phyloP scores from a whole-genome alignment of 768 basidiomycete genomes.

The Mycena galericulata region DNA sequence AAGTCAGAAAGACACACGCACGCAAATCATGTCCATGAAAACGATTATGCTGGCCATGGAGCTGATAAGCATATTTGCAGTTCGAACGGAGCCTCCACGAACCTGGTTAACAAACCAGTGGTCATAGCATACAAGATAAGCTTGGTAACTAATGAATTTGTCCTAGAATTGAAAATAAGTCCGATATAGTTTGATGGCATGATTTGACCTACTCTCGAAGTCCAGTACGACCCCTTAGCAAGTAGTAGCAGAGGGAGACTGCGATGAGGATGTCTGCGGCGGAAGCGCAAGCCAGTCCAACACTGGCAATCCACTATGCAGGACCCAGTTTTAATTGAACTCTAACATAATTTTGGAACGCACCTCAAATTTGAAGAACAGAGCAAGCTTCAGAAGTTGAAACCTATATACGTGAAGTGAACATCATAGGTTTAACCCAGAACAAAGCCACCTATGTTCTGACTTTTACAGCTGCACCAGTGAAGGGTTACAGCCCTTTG shows the following conservation, averaged over 20 bases:
- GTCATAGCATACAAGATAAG: conserved; percentile 64
- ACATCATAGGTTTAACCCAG: neutral
- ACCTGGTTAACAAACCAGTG: conserved; percentile 56
- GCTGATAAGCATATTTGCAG: neutral
- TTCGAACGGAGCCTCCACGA: conserved; percentile 20
- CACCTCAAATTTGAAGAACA: conserved; percentile 14
- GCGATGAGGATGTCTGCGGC: conserved; percentile 18
- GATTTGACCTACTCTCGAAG: neutral
- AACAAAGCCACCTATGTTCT: neutral
- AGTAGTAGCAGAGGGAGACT: conserved; percentile 1
- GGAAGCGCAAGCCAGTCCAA: conserved; percentile 12
- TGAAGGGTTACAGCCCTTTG: too few species aligned
- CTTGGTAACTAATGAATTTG: conserved; percentile 57
- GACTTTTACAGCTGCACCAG: neutral
- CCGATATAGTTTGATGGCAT: neutral
- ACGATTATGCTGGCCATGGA: neutral
- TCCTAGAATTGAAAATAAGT: conserved; percentile 42
- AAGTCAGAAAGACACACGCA: neutral
- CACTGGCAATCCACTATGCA: conserved; percentile 12
- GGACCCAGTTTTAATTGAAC: neutral
- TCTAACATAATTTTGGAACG: neutral
- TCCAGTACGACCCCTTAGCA: conserved; percentile 9
- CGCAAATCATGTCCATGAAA: conserved; percentile 26
- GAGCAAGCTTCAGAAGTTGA: conserved; percentile 3
- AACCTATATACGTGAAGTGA: neutral